Evolutionary conservation across 1,284 basidiomycete genomes (phyloP), one percentile per base, ranked within the genome.

Genomic region (Irpex rosettiformis): DNA sequence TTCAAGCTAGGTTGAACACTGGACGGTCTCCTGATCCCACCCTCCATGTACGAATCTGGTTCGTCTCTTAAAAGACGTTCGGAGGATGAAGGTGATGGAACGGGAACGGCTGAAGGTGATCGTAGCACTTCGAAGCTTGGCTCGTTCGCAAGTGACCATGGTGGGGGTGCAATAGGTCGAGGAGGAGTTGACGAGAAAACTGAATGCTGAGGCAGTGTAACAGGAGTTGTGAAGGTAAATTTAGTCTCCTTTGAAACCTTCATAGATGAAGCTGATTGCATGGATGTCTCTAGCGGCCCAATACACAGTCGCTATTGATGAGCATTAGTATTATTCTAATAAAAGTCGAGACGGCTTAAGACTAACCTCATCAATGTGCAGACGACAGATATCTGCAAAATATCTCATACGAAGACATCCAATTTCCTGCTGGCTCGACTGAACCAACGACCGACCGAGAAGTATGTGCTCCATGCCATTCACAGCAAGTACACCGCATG

Each of bases 391-490:
- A 54, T n/a, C 16, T 4, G 10, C 5, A 11, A 29, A 54, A 18
- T 18, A 25, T 11, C 8, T 25, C 52, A n/a, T 27, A 4, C 52
- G 29, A 22, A 30, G 33, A 13, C 25, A 18, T 33, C 4, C 33
- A 37, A 37, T 16, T 37, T 6, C 33, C 16, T 18, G 28, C 11
- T 25, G 25, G 21, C 28, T 11, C 7, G 10, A 25, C 6, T 4
- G 27, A 25, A 54, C 22, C 4, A 54, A 29, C 22, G 52, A 29
- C 27, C 7, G 13, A 33, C 13, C 5, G 7, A 54, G 29, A 22
- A 33, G 30, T n/a, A 18, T 16, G 37, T 54, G 52, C 28, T n/a
- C 52, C 10, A 54, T 25, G 22, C 52, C 52, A 40, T 54, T 54
- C 29, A 21, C 18, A 11, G 52, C 52, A 13, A 54, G 52, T 18